A percentile compares a stretch with the other conserved stretches of the same genome.
phyloP scores from a whole-genome alignment of 495 filamentous ascomycete species.

The Diplogelasinospora grovesii region DNA sequence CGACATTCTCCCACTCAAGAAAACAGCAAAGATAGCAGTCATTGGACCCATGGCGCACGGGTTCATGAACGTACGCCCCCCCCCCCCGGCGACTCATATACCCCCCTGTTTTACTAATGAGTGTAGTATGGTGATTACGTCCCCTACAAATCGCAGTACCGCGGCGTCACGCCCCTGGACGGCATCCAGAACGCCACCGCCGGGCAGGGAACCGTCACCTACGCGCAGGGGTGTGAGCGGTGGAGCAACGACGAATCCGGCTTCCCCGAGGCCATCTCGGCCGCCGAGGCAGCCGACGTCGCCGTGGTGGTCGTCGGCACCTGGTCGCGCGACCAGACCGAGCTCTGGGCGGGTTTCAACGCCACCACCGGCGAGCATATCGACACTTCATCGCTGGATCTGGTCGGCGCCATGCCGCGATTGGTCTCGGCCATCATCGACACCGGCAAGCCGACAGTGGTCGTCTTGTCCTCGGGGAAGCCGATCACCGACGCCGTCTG shows the following conservation, averaged over 20 bases:
- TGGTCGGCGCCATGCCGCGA: slow-evolving; percentile 63
- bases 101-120: no score
- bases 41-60: slow-evolving; percentile 69
- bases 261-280: slow-evolving; percentile 54
- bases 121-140: slow-evolving; percentile 71
- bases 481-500: slow-evolving; percentile 63
- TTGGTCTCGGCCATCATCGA: slow-evolving; percentile 57
- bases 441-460: slow-evolving; percentile 60
- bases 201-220: slow-evolving; percentile 50
- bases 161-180: slow-evolving; percentile 58
- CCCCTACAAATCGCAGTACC: slow-evolving; percentile 51
- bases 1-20: slow-evolving; percentile 52
- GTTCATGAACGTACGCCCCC: slow-evolving; percentile 64
- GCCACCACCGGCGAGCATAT: slow-evolving; percentile 69
- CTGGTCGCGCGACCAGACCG: slow-evolving; percentile 61
- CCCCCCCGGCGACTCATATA: no score
- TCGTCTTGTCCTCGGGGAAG: slow-evolving; percentile 64
- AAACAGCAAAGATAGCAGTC: slow-evolving; percentile 57
- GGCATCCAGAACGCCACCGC: slow-evolving; percentile 55
- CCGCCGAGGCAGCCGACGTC: slow-evolving; percentile 59
- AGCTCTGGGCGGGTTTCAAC: slow-evolving; percentile 62
- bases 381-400: slow-evolving; percentile 52
- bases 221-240: slow-evolving; percentile 64
- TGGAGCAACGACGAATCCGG: slow-evolving; percentile 62
- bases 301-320: slow-evolving; percentile 68